Evolutionary conservation across 2,329 filamentous ascomycete genomes (phyloP).

Genomic region (Aspergillus fumigatus): DNA sequence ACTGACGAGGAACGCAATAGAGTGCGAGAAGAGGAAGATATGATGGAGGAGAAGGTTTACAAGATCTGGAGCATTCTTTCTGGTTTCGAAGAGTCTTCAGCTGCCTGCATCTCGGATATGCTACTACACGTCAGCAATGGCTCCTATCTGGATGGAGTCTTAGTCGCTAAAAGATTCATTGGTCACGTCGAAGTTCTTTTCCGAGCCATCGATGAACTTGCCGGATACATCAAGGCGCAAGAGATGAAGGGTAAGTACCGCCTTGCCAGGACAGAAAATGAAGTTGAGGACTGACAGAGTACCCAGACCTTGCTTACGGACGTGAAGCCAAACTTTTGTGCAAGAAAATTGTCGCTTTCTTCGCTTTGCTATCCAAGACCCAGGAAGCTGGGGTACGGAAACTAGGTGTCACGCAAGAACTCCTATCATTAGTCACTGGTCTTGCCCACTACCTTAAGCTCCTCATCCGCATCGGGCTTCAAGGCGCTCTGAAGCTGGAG

Average conservation of each 20-base stretch:
- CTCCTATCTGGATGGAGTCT: constrained; percentile 88
- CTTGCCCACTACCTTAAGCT: constrained; percentile 97
- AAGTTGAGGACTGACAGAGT: not conserved
- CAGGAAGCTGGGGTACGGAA: constrained; percentile 87
- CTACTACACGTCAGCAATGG: constrained; percentile 97
- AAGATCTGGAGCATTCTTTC: constrained; percentile 97
- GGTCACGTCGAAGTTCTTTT: constrained; percentile 93
- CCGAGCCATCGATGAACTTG: constrained; percentile 77
- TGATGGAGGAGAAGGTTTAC: constrained; percentile 96
- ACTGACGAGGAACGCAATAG: constrained; percentile 65
- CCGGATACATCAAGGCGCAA: constrained; percentile 63
- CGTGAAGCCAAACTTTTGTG: constrained; percentile 98
- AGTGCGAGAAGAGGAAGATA: constrained; percentile 82
- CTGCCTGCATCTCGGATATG: constrained; percentile 98
- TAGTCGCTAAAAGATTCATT: constrained; percentile 94
- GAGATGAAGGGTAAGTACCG: constrained; percentile 66
- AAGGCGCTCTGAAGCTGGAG: constrained; percentile 87
- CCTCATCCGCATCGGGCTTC: constrained; percentile 91
- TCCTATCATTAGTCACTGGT: constrained; percentile 95
- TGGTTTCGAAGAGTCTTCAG: constrained; percentile 94
- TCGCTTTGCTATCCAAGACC: constrained; percentile 87
- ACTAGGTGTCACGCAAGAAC: constrained; percentile 91
- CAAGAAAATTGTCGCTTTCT: constrained; percentile 99
- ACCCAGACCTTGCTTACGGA: constrained; percentile 77
- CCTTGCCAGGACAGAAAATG: constrained; percentile 16